Conservation (phyloP, 2,329 filamentous ascomycete genomes). For the Diaporthe sp. region DNA sequence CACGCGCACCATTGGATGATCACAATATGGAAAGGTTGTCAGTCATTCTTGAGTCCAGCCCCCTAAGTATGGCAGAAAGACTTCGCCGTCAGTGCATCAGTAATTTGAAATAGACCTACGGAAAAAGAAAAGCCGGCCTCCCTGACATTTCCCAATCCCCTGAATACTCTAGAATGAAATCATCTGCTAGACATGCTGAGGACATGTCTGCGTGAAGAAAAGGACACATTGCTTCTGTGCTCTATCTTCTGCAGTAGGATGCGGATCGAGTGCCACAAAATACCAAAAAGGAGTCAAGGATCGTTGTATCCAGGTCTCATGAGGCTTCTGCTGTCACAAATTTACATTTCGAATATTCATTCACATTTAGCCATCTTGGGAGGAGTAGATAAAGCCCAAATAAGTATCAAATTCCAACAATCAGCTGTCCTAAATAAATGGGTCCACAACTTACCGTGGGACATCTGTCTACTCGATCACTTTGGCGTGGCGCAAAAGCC, state of each 20-base stretch:
- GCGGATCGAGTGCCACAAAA: neutral
- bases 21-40: too few species aligned
- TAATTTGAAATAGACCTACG: too few species aligned
- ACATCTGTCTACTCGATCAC: neutral
- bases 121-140: neutral
- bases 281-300: neutral
- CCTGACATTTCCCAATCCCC: neutral
- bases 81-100: too few species aligned
- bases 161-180: neutral
- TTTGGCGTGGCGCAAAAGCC: neutral
- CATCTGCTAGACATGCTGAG: neutral
- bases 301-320: neutral
- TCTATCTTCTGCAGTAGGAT: neutral
- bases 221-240: neutral
- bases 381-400: neutral
- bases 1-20: too few species aligned
- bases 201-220: too few species aligned
- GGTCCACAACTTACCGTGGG: neutral
- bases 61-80: too few species aligned
- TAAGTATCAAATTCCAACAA: neutral
- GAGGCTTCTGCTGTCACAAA: neutral
- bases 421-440: neutral
- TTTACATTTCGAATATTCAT: too few species aligned
- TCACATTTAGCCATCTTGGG: neutral
- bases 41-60: too few species aligned